Conservation (phyloP, 2,329 filamentous ascomycete genomes). For the Cadophora gregata region DNA sequence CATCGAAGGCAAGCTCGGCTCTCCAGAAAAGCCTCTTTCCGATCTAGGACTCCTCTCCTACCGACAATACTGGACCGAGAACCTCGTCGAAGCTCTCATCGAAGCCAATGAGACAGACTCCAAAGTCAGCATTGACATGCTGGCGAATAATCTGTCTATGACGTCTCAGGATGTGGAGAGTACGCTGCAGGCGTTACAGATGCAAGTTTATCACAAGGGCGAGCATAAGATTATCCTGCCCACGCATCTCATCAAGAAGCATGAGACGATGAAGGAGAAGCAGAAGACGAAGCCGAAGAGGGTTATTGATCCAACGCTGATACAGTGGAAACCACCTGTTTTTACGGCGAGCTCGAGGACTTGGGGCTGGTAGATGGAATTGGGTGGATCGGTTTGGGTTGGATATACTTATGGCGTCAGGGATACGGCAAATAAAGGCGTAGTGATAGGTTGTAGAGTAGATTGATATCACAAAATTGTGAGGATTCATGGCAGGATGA, state of each 20-base stretch:
- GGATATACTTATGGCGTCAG: conserved; percentile 7
- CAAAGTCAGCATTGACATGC: conserved; percentile 82
- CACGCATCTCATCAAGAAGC: conserved; percentile 74
- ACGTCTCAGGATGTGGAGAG: conserved; percentile 97
- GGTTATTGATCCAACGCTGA: conserved; percentile 75
- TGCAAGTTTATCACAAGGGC: conserved; percentile 95
- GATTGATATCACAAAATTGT: background rate
- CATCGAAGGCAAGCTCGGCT: conserved; percentile 92
- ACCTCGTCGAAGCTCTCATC: conserved; percentile 85
- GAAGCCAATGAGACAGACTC: conserved; percentile 71
- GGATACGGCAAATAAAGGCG: background rate
- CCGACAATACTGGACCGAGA: conserved; percentile 97
- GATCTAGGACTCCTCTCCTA: conserved; percentile 94
- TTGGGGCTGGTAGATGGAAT: conserved; percentile 80
- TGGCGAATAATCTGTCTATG: conserved; percentile 84
- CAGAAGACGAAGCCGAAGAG: conserved; percentile 79
- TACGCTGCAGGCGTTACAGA: conserved; percentile 90
- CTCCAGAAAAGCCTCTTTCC: conserved; percentile 93
- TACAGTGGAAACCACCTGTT: conserved; percentile 96
- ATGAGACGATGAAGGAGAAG: conserved; percentile 74
- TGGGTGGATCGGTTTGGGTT: background rate
- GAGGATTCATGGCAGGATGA: background rate
- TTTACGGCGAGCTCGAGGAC: conserved; percentile 89
- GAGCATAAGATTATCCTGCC: conserved; percentile 96
- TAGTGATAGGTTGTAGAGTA: background rate